Percentiles rank a stretch among this genome's conserved stretches.
Evolutionary conservation across 2,329 filamentous ascomycete species (phyloP).

Genomic region (Neurospora sp.): DNA sequence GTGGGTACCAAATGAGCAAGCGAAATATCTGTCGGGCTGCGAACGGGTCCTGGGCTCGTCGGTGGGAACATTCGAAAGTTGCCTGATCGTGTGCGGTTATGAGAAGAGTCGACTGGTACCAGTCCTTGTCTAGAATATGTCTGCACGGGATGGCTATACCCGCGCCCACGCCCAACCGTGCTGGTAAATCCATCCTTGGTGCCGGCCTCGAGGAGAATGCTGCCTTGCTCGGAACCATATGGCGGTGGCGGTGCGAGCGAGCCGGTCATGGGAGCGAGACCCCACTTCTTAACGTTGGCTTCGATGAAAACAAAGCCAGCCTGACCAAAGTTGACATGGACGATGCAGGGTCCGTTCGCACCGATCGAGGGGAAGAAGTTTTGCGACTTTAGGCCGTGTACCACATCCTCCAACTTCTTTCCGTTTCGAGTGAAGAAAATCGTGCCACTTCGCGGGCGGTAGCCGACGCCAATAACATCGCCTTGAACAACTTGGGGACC

Average conservation of each 20-base stretch:
- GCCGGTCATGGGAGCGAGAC: conserved; percentile 88
- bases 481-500: conserved; percentile 82
- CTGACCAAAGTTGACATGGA: conserved; percentile 97
- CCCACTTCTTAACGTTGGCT: conserved; percentile 99
- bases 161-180: conserved; percentile 29
- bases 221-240: conserved; percentile 94
- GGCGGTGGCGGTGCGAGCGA: conserved; percentile 91
- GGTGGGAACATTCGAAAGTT: conserved; percentile 68
- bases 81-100: conserved; percentile 66
- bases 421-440: conserved; percentile 98
- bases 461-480: conserved; percentile 92
- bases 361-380: conserved; percentile 99
- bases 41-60: conserved; percentile 77
- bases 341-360: conserved; percentile 81
- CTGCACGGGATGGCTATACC: conserved; percentile 39
- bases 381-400: conserved; percentile 83
- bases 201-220: conserved; percentile 85
- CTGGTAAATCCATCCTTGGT: conserved; percentile 47
- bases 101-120: conserved; percentile 46
- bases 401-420: conserved; percentile 91
- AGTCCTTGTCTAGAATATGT: conserved; percentile 28
- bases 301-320: conserved; percentile 98
- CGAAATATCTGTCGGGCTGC: conserved; percentile 93
- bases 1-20: conserved; percentile 70
- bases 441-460: conserved; percentile 85